phyloP scores from a whole-genome alignment of 495 filamentous ascomycete species.

The Neurospora terricola region DNA sequence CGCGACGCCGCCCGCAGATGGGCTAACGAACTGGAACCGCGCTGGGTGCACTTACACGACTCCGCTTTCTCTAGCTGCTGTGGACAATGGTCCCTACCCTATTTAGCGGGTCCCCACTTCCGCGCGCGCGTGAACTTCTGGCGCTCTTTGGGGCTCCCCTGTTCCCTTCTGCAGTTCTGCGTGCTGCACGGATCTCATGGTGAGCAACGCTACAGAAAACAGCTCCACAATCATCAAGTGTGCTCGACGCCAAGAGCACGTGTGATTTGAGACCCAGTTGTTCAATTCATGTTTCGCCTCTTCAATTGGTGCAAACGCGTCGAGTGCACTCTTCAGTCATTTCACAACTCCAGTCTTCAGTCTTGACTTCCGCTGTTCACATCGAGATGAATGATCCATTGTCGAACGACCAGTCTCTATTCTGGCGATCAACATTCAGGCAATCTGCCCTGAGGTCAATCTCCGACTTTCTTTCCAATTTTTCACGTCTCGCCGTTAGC shows the following conservation, averaged over 20 bases:
- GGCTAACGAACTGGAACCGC: constrained; percentile 9
- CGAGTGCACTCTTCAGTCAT: neutral
- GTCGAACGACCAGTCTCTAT: neutral
- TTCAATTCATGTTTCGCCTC: neutral
- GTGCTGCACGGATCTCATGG: constrained; percentile 5
- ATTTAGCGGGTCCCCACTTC: neutral
- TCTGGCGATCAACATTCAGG: neutral
- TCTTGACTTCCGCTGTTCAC: neutral
- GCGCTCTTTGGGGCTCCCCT: neutral
- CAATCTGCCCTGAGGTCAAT: neutral
- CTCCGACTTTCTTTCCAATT: neutral
- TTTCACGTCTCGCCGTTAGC: neutral
- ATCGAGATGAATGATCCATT: neutral
- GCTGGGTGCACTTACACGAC: constrained; percentile 12
- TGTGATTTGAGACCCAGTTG: neutral
- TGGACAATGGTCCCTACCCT: neutral
- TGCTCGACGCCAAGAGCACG: neutral
- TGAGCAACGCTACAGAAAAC: constrained; percentile 8
- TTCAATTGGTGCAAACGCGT: neutral
- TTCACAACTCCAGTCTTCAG: neutral
- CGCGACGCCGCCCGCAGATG: constrained; percentile 21
- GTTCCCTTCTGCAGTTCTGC: neutral
- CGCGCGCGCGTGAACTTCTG: neutral
- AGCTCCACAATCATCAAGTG: neutral
- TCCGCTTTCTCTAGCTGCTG: neutral